Evolutionary conservation across 495 filamentous ascomycete genomes (phyloP).

Genomic region (Neurospora sp.): DNA sequence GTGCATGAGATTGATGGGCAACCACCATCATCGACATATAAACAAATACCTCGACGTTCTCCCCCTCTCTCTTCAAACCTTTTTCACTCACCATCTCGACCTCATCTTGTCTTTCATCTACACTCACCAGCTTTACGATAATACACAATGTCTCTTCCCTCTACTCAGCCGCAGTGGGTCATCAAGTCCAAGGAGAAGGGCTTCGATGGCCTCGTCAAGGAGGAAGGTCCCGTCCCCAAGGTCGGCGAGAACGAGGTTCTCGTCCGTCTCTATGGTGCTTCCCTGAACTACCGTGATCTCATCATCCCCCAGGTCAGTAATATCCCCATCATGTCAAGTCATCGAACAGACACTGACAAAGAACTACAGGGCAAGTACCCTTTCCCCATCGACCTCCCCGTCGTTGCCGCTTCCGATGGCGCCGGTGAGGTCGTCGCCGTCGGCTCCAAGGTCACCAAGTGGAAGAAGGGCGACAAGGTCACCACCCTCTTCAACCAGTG

Average conservation of each 20-base stretch:
- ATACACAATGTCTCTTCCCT: slow-evolving; percentile 18
- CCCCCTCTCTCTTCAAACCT: neutral
- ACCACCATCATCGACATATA: neutral
- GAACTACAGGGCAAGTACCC: slow-evolving; percentile 50
- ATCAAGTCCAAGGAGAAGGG: slow-evolving; percentile 42
- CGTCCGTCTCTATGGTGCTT: slow-evolving; percentile 64
- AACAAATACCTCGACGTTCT: neutral
- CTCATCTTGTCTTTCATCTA: neutral
- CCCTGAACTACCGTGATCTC: slow-evolving; percentile 77
- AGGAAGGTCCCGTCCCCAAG: slow-evolving; percentile 44
- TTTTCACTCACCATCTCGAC: neutral
- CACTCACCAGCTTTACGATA: neutral
- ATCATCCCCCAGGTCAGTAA: slow-evolving; percentile 53
- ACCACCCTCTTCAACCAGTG: slow-evolving; percentile 70
- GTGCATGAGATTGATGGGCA: neutral
- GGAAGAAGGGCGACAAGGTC: slow-evolving; percentile 63
- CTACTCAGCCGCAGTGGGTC: slow-evolving; percentile 56
- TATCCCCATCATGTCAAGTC: neutral
- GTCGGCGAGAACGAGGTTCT: slow-evolving; percentile 61
- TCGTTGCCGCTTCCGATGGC: slow-evolving; percentile 69
- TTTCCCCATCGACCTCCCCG: slow-evolving; percentile 45
- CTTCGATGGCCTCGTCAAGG: slow-evolving; percentile 48
- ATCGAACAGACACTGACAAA: neutral
- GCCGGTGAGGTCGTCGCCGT: slow-evolving; percentile 61
- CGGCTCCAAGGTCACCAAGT: slow-evolving; percentile 55